phyloP scores from a whole-genome alignment of 306 rosid genomes.

The Vigna nakashimae region DNA sequence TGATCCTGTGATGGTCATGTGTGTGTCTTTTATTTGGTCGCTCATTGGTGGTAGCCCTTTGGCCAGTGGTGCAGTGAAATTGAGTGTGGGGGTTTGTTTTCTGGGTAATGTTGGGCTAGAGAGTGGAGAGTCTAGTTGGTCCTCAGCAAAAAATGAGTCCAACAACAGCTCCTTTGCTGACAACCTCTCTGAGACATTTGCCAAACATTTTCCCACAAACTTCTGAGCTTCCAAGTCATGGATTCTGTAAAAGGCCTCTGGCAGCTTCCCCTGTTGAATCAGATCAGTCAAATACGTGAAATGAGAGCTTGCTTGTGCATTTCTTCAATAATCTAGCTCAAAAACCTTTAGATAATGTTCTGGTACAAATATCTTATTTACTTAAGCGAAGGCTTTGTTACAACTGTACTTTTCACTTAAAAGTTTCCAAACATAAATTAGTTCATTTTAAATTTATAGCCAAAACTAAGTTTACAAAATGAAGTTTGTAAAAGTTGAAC shows the following conservation, averaged over 20 bases:
- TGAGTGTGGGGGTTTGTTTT: conserved; percentile 7
- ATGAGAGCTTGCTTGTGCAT: not conserved
- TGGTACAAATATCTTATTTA: no score
- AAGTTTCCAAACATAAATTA: not conserved
- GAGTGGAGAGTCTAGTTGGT: conserved; percentile 46
- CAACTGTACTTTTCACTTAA: not conserved
- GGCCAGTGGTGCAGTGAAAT: conserved; percentile 13
- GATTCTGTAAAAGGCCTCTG: conserved; percentile 70
- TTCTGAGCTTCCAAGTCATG: conserved; percentile 69
- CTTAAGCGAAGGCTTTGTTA: not conserved
- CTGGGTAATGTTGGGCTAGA: conserved; percentile 38
- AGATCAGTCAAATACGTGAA: not conserved
- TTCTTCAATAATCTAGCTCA: no score
- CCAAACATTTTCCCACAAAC: conserved; percentile 82
- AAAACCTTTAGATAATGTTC: no score
- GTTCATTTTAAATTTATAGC: not conserved
- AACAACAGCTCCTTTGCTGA: conserved; percentile 81
- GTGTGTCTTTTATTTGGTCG: conserved; percentile 51
- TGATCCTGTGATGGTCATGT: conserved; percentile 81
- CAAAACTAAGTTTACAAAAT: not conserved
- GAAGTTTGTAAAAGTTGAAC: not conserved
- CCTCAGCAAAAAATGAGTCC: conserved; percentile 73
- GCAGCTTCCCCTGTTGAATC: conserved; percentile 75
- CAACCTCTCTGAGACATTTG: conserved; percentile 66
- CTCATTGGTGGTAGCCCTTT: conserved; percentile 32